Base-by-base conservation (phyloP, 805 yeast genomes). In the Metschnikowia picachoensis region DNA sequence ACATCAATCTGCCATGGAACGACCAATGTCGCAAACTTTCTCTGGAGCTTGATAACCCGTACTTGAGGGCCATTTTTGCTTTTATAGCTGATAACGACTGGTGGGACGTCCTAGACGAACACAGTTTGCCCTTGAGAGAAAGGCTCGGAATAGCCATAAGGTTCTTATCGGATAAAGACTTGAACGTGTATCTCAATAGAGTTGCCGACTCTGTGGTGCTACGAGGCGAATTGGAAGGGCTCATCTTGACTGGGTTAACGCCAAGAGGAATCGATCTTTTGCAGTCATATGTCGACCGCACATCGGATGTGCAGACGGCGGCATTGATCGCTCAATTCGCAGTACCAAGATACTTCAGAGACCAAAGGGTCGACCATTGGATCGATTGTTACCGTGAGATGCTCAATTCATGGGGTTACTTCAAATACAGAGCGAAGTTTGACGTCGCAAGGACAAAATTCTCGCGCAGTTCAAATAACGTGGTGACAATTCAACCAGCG, bases 21-120 rank as follows among this genome's bases (percentile, higher is more conserved):
- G 95, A 89, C 46, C 96, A 89, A 61, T 92, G 97, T 62, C 81
- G 97, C 44, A 76, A 77, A 47, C 78, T 92, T 75, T 87, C 97
- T 0, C 78, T 86, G n/a, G 97, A 89, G 55, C 72, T 92, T 46
- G 92, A 85, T 11, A 84, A 87, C 59, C 97, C 98, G 0, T 92
- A 92, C 60, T 67, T 92, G 49, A 70, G 97, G 37, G 96, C 95
- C 0, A 87, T 92, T 1, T 92, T 92, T 72, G 97, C 97, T 0
- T 92, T 83, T 56, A 85, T 92, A 44, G 90, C 97, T 0, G 97
- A 92, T 60, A 86, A 88, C 38, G 94, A 91, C 53, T 92, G 98
- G 97, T 85, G 92, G 83, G 97, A 89, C 59, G 96, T 92, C 1
- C 71, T 92, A 43, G 96, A 89, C 60, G 97, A 92, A 59, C 81